Evolutionary conservation across 1,284 basidiomycete genomes (phyloP).

Genomic region (Sphaerobolus stellatus): DNA sequence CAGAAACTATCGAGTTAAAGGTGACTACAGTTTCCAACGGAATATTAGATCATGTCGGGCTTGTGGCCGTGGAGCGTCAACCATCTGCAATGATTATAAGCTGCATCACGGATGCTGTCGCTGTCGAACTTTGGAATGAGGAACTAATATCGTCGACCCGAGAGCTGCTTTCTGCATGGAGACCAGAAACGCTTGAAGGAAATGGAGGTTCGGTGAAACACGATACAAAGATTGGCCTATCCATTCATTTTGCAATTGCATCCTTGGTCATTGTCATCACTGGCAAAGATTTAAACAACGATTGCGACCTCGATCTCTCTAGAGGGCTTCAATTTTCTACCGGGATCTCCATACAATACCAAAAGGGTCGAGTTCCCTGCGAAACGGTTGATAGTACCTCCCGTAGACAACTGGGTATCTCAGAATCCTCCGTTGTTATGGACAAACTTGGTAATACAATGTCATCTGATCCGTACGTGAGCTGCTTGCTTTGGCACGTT

Average conservation of each 20-base stretch:
- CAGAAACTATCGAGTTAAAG: conserved; percentile 54
- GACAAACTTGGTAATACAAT: conserved; percentile 48
- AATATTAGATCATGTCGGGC: conserved; percentile 41
- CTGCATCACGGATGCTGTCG: conserved; percentile 58
- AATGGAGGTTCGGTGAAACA: conserved; percentile 14
- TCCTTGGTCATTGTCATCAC: conserved; percentile 71
- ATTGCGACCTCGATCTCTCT: conserved; percentile 61
- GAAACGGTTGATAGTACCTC: not conserved
- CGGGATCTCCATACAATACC: conserved; percentile 56
- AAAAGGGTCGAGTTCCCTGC: not conserved
- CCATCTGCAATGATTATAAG: conserved; percentile 55
- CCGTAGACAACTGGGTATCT: conserved; percentile 32
- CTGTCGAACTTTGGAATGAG: conserved; percentile 73
- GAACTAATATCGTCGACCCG: conserved; percentile 50
- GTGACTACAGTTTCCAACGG: conserved; percentile 48
- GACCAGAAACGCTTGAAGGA: conserved; percentile 32
- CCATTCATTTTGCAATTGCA: conserved; percentile 58
- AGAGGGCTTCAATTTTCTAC: conserved; percentile 72
- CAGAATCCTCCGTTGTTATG: conserved; percentile 38
- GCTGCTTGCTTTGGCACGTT: conserved; percentile 45
- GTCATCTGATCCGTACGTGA: conserved; percentile 63
- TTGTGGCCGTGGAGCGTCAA: conserved; percentile 48
- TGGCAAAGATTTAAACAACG: conserved; percentile 74
- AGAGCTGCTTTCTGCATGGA: conserved; percentile 45
- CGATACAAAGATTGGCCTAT: conserved; percentile 47